phyloP scores from a whole-genome alignment of 2,329 filamentous ascomycete species.

The Colletotrichum eleusines region DNA sequence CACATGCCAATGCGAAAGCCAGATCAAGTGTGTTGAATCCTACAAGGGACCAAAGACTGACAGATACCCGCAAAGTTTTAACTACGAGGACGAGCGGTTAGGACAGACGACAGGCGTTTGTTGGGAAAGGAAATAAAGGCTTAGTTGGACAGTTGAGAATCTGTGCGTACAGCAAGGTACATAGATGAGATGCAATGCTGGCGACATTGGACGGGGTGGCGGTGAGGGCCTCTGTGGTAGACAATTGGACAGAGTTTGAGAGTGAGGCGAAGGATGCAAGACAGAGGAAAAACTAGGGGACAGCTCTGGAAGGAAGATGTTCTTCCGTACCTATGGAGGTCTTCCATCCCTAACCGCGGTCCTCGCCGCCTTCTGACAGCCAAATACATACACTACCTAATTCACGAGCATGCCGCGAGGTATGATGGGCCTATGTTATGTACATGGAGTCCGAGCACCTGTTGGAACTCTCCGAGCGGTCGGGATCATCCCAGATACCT shows the following conservation, averaged over 20 bases:
- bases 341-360: too few species aligned
- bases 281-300: background rate
- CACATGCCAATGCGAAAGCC: constrained; percentile 17
- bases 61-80: constrained; percentile 16
- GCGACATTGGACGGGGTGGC: constrained; percentile 36
- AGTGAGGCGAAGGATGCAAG: constrained; percentile 6
- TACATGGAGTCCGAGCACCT: constrained; percentile 21
- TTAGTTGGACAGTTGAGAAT: background rate
- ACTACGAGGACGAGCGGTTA: background rate
- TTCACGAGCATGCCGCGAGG: background rate
- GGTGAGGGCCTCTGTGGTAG: constrained; percentile 16
- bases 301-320: background rate
- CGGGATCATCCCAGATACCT: constrained; percentile 36
- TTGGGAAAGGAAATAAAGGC: constrained; percentile 1
- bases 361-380: background rate
- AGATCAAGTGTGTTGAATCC: constrained; percentile 8
- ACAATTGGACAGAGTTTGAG: background rate
- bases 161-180: background rate
- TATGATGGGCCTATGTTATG: constrained; percentile 31
- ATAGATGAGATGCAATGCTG: constrained; percentile 26
- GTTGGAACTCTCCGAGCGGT: constrained; percentile 25
- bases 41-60: constrained; percentile 5
- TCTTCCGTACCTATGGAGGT: background rate
- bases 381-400: background rate
- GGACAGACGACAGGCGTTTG: background rate